Evolutionary conservation across 805 yeast species (phyloP), one percentile per base, ranked within the genome.

Genomic region (Cyberlindnera xylosilytica): DNA sequence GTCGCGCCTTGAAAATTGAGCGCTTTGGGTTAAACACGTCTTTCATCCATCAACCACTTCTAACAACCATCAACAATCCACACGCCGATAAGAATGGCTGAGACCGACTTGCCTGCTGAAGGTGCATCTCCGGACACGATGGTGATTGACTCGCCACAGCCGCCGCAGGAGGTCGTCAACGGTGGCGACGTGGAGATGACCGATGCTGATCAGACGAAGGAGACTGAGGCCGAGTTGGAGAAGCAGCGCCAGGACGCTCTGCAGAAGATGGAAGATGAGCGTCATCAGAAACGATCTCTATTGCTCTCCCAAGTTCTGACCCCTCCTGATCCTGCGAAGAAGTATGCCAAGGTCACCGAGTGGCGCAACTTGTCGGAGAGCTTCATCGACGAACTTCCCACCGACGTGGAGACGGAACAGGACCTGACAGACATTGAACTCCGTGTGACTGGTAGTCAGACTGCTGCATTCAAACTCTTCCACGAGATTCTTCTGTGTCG

Each of bases 401-500:
- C 28, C 2, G 42, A 15, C n/a, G 37, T 22, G 11, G 30, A 19
- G 8, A 33, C 19, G 17, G 27, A 20, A 6, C 31, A 29, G 8
- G 30, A 29, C 36, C 18, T 29, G 13, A 8, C 19, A 3, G 34
- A 43, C 15, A n/a, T 38, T 8, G 26, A 38, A 9, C 8, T 4
- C 31, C 39, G 47, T 2, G 22, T 54, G 3, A 27, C 19, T 3
- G 15, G 20, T 1, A 44, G 45, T 9, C 16, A 34, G 2, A 31
- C 42, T 4, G 12, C 30, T 3, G 37, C 48, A 4, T 48, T 51
- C 30, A 36, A 34, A 2, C 31, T 54, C 11, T 53, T 57, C 31
- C 45, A 54, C 20, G 62, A 57, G 36, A 34, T 53, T n/a, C 36
- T 57, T 13, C 44, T 45, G 23, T 39, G 47, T 26, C 53, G 49